Evolutionary conservation across 2,329 filamentous ascomycete genomes (phyloP), one percentile per base, ranked within the genome.

Genomic region (Helotiales sp.): DNA sequence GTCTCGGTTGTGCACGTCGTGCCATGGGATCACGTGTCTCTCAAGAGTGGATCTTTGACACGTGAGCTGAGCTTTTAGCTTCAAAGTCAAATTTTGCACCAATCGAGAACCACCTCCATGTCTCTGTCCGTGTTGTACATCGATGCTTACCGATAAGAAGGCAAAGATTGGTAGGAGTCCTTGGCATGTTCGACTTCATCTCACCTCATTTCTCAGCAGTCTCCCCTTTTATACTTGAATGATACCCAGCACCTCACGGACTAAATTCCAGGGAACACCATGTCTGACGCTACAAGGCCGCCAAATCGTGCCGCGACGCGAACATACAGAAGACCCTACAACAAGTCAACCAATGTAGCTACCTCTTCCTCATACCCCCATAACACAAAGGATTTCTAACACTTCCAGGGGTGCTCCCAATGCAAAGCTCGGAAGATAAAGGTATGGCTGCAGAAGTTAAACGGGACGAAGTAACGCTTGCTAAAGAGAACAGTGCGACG

Each of bases 371-470:
- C 26, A 34, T 37, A 24, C 10, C 5, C 13, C 24, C 22, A 43
- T 24, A 17, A 45, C 17, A 20, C 10, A n/a, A 11, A 7, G 26
- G 24, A 20, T 26, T 7, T 54, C 50, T 67, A n/a, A 67, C n/a
- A 20, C 13, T 26, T 47, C 6, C 22, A 68, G 61, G 68, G 68
- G 2, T 70, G 68, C 54, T 34, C 28, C 30, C 52, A 55, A 62
- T 70, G 68, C 30, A 70, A 70, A 58, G 20, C 37, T 20, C 40
- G 68, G 13, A 70, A 67, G 22, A 67, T 70, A 28, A 70, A 70
- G 49, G 67, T 69, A 67, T 7, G 37, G 40, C 3, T 37, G 17
- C 13, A 17, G 17, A 28, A 43, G 11, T 5, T 7, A 11, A 10
- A 6, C 54, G 1, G 6, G 45, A 24, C 11, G 11, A 22, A 24